Base-by-base conservation (phyloP, 1,139 yeast species). In the Lodderomyces oxycetoniae region DNA sequence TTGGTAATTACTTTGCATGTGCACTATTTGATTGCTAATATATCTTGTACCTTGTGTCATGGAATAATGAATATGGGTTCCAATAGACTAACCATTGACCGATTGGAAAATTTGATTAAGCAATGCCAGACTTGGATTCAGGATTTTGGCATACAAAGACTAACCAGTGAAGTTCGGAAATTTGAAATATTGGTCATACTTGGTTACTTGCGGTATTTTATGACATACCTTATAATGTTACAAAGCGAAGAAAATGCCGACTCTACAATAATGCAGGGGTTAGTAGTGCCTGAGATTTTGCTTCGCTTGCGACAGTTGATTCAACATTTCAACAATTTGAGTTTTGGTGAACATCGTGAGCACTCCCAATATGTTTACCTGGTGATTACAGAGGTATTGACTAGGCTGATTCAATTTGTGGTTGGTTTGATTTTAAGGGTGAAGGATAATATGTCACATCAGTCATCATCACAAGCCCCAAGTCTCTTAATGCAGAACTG, bases 401-500 rank as follows among this genome's bases (percentile, higher is more conserved):
- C 63, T 2, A 42, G 67, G 7, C 34, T 55, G 9, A 49, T 64
- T 6, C 73, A 67, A 34, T 52, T 65, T 28, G 43, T 63, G 2
- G 55, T 63, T n/a, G 70, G 68, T 1, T 45, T 64, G 4, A 43
- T 65, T 26, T 42, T 63, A 10, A 46, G 71, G 33, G 50, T 62
- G 15, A 46, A 48, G 22, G 42, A 46, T 25, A 19, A 19, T 19
- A 10, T 7, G 10, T 19, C 22, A 7, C n/a, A n/a, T n/a, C n/a
- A n/a, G n/a, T 10, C 11, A 10, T 24, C 26, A 14, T 14, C 6
- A 6, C 30, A 27, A 15, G 13, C 14, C 14, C 11, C 17, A n/a
- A 30, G 19, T 14, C 21, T 26, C 20, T 32, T 31, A 27, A 24
- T 37, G 13, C 26, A 31, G n/a, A 11, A 3, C 9, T 23, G 35